Evolutionary conservation across 306 rosid genomes (phyloP), one percentile per base, ranked within the genome.

Genomic region (Lathyrus aphaca): DNA sequence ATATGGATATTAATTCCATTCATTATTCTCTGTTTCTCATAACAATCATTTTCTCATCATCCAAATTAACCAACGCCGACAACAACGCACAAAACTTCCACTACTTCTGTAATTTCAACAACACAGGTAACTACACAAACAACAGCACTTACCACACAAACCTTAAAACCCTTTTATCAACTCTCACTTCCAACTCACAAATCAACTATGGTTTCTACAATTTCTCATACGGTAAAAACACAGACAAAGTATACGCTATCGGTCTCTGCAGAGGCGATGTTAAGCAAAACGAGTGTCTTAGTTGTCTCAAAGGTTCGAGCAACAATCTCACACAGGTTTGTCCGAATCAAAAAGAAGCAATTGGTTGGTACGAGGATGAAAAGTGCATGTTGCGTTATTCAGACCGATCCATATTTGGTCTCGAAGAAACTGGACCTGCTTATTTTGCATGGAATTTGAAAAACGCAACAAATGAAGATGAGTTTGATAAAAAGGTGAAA

Each of bases 331-430:
- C 46, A 60, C 45, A 16, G 5, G 9, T 35, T 15, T 60, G 66
- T 35, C 46, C 45, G 9, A 35, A 60, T 1, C 27, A 12, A 16
- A 60, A 60, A 37, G 66, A 60, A 11, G 66, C 66, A 4, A 60
- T 60, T 16, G 66, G 66, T 13, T 60, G 66, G 66, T 60, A 35
- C 2, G 29, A 16, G 0, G 46, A 35, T 16, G 66, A 60, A 11
- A 60, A 3, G 16, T 60, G 66, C 27, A 60, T 60, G 66, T 15
- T 60, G 14, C 66, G 66, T 37, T 60, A 35, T 12, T 60, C 66
- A 4, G 6, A 37, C 23, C 46, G 46, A n/a, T 58, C 14, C 0
- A 58, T 58, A 14, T 58, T 58, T 32, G 7, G 14, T 4, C 23
- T 58, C 13, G 2, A 3, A 4, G 23, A 58, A 58, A 58, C 2